phyloP scores from a whole-genome alignment of 2,329 filamentous ascomycete species.

The Fusarium fujikuroi region DNA sequence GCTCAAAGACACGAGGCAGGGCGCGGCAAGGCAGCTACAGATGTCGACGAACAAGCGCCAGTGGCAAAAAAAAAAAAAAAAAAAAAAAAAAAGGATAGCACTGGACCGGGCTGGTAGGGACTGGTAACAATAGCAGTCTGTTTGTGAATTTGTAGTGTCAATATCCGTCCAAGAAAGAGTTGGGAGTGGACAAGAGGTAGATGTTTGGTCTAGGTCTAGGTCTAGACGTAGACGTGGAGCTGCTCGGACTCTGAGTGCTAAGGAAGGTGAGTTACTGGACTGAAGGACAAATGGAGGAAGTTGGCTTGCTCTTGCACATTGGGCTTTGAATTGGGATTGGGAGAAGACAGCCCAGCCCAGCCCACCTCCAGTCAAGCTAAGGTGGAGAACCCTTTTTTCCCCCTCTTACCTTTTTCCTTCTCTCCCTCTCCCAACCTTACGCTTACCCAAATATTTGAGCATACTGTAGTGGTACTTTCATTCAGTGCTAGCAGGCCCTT shows the following conservation, averaged over 20 bases:
- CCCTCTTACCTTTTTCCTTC: not conserved
- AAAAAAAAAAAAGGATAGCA: constrained; percentile 20
- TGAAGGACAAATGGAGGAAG: constrained; percentile 21
- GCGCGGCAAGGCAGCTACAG: constrained; percentile 30
- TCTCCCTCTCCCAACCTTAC: constrained; percentile 16
- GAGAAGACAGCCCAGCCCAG: constrained; percentile 24
- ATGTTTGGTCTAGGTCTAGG: constrained; percentile 41
- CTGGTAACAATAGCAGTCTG: constrained; percentile 19
- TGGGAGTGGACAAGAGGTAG: constrained; percentile 25
- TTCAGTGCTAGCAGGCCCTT: constrained; percentile 31
- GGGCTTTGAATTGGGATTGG: constrained; percentile 17
- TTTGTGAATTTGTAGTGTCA: constrained; percentile 15
- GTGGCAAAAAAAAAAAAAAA: constrained; percentile 32
- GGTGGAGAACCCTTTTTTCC: constrained; percentile 31
- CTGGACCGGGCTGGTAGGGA: not conserved
- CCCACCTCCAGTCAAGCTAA: constrained; percentile 18
- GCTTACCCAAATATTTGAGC: constrained; percentile 26
- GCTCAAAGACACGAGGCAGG: constrained; percentile 20
- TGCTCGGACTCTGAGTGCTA: constrained; percentile 2
- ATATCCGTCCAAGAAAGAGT: constrained; percentile 33
- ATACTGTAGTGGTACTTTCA: constrained; percentile 19
- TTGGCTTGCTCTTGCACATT: constrained; percentile 18
- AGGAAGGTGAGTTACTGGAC: not conserved
- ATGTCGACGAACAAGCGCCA: constrained; percentile 32
- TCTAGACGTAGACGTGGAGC: constrained; percentile 32